Evolutionary conservation across 192 early-diverging fungal genomes (phyloP).

Genomic region (Umbelopsis ramanniana): DNA sequence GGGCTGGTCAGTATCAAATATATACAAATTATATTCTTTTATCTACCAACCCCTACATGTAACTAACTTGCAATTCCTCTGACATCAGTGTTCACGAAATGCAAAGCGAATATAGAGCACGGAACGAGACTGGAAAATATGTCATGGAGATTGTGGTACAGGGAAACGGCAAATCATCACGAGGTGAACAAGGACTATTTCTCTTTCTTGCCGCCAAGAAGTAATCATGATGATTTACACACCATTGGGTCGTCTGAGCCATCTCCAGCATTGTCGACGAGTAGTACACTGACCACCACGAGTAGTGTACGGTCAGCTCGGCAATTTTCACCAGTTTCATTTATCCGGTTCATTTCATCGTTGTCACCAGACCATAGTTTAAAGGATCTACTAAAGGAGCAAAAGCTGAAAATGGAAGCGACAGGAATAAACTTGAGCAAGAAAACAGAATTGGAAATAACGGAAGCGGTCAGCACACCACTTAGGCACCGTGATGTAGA

Average conservation of each 20-base stretch:
- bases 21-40: background rate
- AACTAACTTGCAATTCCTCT: background rate
- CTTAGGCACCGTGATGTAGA: background rate
- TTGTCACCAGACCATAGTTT: conserved; percentile 20
- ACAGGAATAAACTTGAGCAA: conserved; percentile 24
- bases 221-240: conserved; percentile 8
- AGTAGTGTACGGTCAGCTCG: conserved; percentile 10
- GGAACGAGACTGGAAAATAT: conserved; percentile 40
- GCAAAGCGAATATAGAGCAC: conserved; percentile 30
- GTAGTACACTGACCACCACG: conserved; percentile 21
- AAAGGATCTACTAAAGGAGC: conserved; percentile 19
- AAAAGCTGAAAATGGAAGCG: conserved; percentile 33
- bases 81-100: conserved; percentile 36
- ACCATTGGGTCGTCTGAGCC: conserved; percentile 6
- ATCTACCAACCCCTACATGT: too few species aligned
- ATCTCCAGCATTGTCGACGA: conserved; percentile 14
- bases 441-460: conserved; percentile 36
- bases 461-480: conserved; percentile 30
- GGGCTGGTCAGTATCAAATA: conserved; percentile 29
- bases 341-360: conserved; percentile 16
- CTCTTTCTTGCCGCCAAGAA: background rate
- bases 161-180: conserved; percentile 23
- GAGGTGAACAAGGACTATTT: conserved; percentile 18
- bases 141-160: conserved; percentile 43
- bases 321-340: conserved; percentile 24